Evolutionary conservation across 2,329 filamentous ascomycete species (phyloP), one percentile per base, ranked within the genome.

Genomic region (Aspergillus sp.): DNA sequence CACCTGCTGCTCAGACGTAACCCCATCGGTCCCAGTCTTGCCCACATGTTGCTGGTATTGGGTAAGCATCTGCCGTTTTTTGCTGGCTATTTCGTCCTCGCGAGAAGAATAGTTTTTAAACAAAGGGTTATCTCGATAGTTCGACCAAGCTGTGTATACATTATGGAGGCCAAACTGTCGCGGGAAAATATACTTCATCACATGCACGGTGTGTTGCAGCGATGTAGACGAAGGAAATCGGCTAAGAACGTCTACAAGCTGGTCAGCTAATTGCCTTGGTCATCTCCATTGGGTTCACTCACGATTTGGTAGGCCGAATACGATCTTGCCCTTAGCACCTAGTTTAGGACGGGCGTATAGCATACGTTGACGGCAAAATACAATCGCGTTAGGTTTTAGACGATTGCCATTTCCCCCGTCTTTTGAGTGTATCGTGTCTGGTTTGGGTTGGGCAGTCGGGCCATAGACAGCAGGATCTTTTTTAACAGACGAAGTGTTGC

Each of bases 151-250:
- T 0, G 87, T 91, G 70, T 98, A 97, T n/a, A 89, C 91, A 73
- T 98, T 99, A 69, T 96, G 91, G 3, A 99, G 78, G 13, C 86
- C 85, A 68, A 96, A 98, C 68, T 98, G 93, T 11, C 88, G 83
- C 33, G 95, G 95, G 66, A 99, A 99, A 1, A 99, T 87, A 73
- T 98, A 93, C 80, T 93, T 95, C 83, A 96, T 85, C 19, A 96
- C 75, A 64, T 89, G 90, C 11, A 86, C 69, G 0, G 86, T 89
- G 61, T 88, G 83, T 12, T 74, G 68, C 1, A 78, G 67, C 61
- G 41, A 73, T 59, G 66, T 82, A 67, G 37, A 57, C 3, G 65
- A 64, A 9, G 81, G 75, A 62, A 82, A 89, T 20, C 91, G 86
- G 69, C 95, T 96, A 22, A 98, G 74, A 2, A 93, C 86, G 77